These are phyloP conservation scores for Jimgerdemannia flammicorona DNA, from an alignment of 192 early-diverging fungal species.

Conservation along the genomic window DNA sequence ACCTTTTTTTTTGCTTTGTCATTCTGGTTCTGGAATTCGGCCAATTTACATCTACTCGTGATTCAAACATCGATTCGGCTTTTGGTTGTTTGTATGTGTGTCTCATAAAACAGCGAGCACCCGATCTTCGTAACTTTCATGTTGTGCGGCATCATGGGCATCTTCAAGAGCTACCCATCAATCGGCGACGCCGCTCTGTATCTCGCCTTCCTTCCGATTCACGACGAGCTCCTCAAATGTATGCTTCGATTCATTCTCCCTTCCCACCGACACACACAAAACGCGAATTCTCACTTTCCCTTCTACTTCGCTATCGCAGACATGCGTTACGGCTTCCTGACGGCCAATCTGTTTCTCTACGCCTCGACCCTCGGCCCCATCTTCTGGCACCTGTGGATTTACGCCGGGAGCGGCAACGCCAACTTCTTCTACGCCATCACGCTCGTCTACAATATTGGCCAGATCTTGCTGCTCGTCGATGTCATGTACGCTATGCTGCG, in stretches of 20 bases:
- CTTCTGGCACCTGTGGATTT: conserved; percentile 95
- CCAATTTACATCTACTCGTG: no score
- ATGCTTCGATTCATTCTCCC: conserved; percentile 16
- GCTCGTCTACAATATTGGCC: conserved; percentile 84
- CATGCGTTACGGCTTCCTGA: conserved; percentile 76
- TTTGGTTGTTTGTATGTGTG: no score
- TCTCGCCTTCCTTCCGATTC: conserved; percentile 73
- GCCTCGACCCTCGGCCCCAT: conserved; percentile 79
- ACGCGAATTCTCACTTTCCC: background rate
- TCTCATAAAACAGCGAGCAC: conserved; percentile 44
- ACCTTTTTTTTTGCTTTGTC: background rate
- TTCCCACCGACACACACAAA: background rate
- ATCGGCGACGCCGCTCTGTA: conserved; percentile 84
- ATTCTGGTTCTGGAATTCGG: no score
- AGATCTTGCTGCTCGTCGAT: conserved; percentile 85
- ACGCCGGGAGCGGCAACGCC: conserved; percentile 93
- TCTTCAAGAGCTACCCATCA: conserved; percentile 94
- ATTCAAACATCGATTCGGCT: no score
- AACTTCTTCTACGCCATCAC: conserved; percentile 99
- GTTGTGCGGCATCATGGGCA: conserved; percentile 69
- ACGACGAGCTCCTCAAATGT: conserved; percentile 89
- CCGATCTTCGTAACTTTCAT: conserved; percentile 77
- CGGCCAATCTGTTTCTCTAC: conserved; percentile 66
- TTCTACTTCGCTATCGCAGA: conserved; percentile 42
- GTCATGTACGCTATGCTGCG: conserved; percentile 70